These are phyloP conservation scores for Fusarium tanahbumbuense DNA, from an alignment of 2,329 filamentous ascomycete genomes.

Conservation along the genomic window DNA sequence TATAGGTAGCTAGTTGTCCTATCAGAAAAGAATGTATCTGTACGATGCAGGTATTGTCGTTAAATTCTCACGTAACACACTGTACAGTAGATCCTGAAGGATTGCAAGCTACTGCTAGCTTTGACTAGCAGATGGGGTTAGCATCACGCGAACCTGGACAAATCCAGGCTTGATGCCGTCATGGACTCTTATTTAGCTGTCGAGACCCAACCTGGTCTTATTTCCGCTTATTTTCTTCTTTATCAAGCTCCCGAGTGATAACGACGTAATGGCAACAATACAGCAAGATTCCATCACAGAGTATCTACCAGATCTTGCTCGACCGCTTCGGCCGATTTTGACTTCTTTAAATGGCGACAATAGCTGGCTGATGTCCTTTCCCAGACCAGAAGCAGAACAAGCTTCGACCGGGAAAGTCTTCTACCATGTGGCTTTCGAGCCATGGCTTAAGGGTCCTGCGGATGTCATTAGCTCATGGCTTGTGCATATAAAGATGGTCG, in stretches of 20 bases:
- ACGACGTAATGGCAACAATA: neutral
- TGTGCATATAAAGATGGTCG: conserved; percentile 28
- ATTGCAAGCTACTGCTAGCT: neutral
- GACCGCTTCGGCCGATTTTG: conserved; percentile 41
- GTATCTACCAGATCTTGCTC: neutral
- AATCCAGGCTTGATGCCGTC: neutral
- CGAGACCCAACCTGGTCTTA: neutral
- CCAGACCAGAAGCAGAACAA: conserved; percentile 43
- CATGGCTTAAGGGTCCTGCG: conserved; percentile 49
- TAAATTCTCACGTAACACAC: neutral
- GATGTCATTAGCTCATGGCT: conserved; percentile 38
- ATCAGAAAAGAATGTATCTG: neutral
- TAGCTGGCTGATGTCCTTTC: conserved; percentile 52
- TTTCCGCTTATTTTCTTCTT: too few relatives aligned
- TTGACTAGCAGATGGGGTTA: neutral
- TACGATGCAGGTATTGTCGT: neutral
- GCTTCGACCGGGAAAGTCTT: conserved; percentile 38
- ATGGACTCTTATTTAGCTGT: conserved; percentile 1
- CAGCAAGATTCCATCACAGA: neutral
- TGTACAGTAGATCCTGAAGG: neutral
- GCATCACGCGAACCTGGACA: neutral
- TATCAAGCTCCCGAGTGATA: neutral
- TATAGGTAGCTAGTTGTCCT: neutral
- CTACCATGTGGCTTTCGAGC: conserved; percentile 51
- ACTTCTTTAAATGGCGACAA: conserved; percentile 52